phyloP scores from a whole-genome alignment of 805 yeast species.

The Saturnispora zaruensis region DNA sequence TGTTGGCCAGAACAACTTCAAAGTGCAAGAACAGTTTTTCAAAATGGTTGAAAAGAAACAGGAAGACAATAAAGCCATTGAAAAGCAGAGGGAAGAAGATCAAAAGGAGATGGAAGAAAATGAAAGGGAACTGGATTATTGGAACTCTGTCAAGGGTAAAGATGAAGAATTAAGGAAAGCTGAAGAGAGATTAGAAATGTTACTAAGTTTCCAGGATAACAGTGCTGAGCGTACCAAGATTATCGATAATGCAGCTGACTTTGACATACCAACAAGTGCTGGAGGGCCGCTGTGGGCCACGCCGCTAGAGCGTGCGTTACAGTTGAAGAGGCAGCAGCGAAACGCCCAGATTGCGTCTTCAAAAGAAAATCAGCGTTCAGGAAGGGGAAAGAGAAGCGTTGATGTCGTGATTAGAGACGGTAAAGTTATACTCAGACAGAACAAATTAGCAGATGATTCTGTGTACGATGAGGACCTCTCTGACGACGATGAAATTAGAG shows the following conservation, averaged over 20 bases:
- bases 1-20: constrained; percentile 57
- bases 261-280: constrained; percentile 39
- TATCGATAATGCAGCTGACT: constrained; percentile 89
- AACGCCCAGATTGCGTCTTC: constrained; percentile 57
- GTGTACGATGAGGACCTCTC: constrained; percentile 21
- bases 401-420: constrained; percentile 77
- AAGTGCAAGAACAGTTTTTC: constrained; percentile 58
- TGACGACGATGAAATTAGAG: constrained; percentile 31
- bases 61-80: constrained; percentile 27
- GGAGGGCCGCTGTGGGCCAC: constrained; percentile 71
- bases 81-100: constrained; percentile 32
- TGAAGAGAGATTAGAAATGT: constrained; percentile 59
- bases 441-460: constrained; percentile 19
- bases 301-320: constrained; percentile 76
- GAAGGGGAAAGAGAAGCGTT: constrained; percentile 66
- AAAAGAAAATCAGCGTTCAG: constrained; percentile 48
- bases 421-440: constrained; percentile 58
- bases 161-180: constrained; percentile 62
- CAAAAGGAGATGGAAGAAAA: constrained; percentile 34
- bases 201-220: constrained; percentile 74
- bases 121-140: constrained; percentile 35
- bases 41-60: constrained; percentile 47
- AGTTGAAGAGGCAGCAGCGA: constrained; percentile 78
- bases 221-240: constrained; percentile 86
- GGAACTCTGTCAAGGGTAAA: constrained; percentile 32